Base-by-base conservation (phyloP, 2,329 filamentous ascomycete species). In the Penicillium sp. region DNA sequence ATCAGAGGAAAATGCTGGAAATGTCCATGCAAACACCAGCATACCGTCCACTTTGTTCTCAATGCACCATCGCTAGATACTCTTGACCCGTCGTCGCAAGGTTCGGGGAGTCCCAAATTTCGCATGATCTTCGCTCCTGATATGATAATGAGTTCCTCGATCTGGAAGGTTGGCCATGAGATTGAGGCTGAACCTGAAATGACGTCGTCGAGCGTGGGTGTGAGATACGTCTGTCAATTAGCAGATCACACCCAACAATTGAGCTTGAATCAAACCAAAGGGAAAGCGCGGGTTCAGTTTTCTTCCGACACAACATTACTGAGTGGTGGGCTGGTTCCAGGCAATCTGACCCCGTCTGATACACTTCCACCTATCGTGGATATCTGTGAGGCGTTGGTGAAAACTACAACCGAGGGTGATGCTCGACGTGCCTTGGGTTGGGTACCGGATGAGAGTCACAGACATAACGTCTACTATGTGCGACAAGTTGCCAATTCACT, bases 1-100 rank as follows among this genome's bases (percentile, higher is more conserved):
- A 30, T 37, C 3, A 30, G 40, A 0, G 56, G 62, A 2, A 33
- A 22, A 7, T 60, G 26, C 35, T 64, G 62, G 59, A 33, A 33
- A 9, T 61, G 59, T 33, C 24, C 33, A 3, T 58, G 59, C 33
- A 35, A 40, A 24, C 38, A 50, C 5, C 54, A 58, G 10, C 49
- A 61, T 30, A 28, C 30, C 24, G n/a, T 58, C 35, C 30, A 49
- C 38, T 28, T 9, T 28, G 26, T 49, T 13, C 26, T 30, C 45
- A n/a, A 28, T 30, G 19, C 19, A 6, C 42, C 19, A 24, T 22
- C 42, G 10, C 10, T 24, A 15, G 42, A 45, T 24, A 45, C 19
- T 15, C 10, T 24, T 45, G 10, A 24, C 22, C 42, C 22, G 42
- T 45, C 13, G 15, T 19, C 12, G 12, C 4, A 45, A 24, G 22